Conservation (phyloP, 192 early-diverging fungal genomes). For the Anaeromyces robustus region DNA sequence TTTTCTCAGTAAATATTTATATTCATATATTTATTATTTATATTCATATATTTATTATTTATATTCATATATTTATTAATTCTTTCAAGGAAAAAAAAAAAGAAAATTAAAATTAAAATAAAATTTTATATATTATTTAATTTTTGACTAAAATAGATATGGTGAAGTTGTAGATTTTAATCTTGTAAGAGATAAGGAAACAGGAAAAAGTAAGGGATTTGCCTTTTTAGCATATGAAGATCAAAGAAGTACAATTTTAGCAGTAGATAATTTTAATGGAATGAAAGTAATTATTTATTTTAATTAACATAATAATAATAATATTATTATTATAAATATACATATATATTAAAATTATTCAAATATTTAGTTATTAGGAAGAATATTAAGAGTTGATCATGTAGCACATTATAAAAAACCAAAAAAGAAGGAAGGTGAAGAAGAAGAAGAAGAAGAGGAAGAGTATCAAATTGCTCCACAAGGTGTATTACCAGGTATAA, state of each 20-base stretch:
- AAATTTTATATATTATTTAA: no score
- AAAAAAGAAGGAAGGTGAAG: conserved; percentile 25
- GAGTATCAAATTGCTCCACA: conserved; percentile 1
- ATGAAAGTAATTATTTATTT: conserved; percentile 22
- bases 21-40: neutral
- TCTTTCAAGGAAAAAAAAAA: no score
- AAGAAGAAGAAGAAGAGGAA: conserved; percentile 22
- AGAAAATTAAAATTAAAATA: no score
- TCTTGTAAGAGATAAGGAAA: conserved; percentile 69
- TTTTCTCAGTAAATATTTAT: conserved; percentile 65
- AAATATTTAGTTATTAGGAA: conserved; percentile 9
- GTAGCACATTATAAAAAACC: conserved; percentile 43
- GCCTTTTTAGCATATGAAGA: conserved; percentile 85
- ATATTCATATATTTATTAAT: no score
- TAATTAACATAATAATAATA: neutral
- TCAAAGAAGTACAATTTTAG: conserved; percentile 74
- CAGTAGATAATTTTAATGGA: conserved; percentile 93
- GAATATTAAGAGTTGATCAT: conserved; percentile 62
- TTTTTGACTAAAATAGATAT: conserved; percentile 27
- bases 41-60: no score
- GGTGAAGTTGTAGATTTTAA: conserved; percentile 87
- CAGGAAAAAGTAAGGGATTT: conserved; percentile 73
- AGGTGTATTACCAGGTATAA: conserved; percentile 1
- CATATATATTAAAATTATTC: neutral
- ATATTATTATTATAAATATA: neutral